Conservation (phyloP, 345 rosid genomes). For the Erysimum cheiranthoides region DNA sequence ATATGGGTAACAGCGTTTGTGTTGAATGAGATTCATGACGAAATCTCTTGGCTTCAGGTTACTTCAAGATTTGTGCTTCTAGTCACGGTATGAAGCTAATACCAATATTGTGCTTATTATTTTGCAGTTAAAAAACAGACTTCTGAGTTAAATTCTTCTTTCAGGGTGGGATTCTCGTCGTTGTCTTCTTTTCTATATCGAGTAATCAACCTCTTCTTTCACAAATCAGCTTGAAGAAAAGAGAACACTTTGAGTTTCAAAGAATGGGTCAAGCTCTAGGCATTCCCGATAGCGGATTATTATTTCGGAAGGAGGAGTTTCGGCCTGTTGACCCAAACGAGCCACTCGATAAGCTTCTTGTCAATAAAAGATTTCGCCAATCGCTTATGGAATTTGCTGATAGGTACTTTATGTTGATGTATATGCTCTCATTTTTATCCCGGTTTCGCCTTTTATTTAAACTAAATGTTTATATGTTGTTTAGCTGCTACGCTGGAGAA, state of each 20-base stretch:
- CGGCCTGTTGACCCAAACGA: conserved; percentile 61
- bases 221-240: conserved; percentile 81
- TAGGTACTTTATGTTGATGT: conserved; percentile 54
- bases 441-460: not conserved
- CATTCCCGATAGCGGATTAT: conserved; percentile 82
- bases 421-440: not conserved
- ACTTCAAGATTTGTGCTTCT: conserved; percentile 81
- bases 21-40: conserved; percentile 67
- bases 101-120: conserved; percentile 10
- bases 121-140: not conserved
- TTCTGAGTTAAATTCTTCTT: conserved; percentile 15
- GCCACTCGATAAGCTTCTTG: conserved; percentile 88
- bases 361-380: conserved; percentile 68
- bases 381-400: conserved; percentile 94
- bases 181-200: conserved; percentile 81
- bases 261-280: conserved; percentile 91
- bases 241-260: conserved; percentile 62
- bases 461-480: conserved; percentile 32
- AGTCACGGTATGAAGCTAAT: conserved; percentile 56
- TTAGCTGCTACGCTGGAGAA: conserved; percentile 91
- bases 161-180: conserved; percentile 74
- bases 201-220: conserved; percentile 85
- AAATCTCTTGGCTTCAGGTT: conserved; percentile 77
- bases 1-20: conserved; percentile 72
- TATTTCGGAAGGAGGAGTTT: conserved; percentile 59